Conservation (phyloP, 352 stramenopile species). For the Phytophthora pini region DNA sequence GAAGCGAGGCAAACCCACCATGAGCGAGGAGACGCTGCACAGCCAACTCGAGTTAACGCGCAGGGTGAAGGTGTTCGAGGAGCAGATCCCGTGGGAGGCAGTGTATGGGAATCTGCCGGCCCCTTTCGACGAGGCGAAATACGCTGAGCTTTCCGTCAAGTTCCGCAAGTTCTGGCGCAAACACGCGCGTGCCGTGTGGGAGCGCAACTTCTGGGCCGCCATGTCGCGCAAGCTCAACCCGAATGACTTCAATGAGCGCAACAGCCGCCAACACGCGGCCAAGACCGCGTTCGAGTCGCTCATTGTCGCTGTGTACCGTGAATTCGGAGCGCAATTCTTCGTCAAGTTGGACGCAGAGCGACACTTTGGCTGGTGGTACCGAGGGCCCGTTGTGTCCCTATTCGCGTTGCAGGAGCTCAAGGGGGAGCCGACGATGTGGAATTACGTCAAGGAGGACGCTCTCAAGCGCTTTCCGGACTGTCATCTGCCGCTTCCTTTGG, state of each 20-base stretch:
- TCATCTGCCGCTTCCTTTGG: slow-evolving; percentile 42
- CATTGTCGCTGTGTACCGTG: slow-evolving; percentile 34
- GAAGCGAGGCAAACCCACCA: slow-evolving; percentile 25
- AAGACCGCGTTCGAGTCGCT: slow-evolving; percentile 45
- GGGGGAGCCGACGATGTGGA: slow-evolving; percentile 36
- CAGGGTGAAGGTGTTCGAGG: slow-evolving; percentile 36
- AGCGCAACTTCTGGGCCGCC: slow-evolving; percentile 61
- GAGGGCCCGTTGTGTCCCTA: slow-evolving; percentile 42
- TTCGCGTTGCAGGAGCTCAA: slow-evolving; percentile 34
- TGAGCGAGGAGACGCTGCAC: slow-evolving; percentile 23
- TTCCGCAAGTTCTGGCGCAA: slow-evolving; percentile 48
- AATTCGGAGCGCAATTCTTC: slow-evolving; percentile 52
- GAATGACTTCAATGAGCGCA: slow-evolving; percentile 24
- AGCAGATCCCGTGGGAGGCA: slow-evolving; percentile 40
- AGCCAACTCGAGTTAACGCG: slow-evolving; percentile 23
- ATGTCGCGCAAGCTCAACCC: slow-evolving; percentile 23
- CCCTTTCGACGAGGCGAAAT: slow-evolving; percentile 43
- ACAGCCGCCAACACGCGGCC: slow-evolving; percentile 43
- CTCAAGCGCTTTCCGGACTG: slow-evolving; percentile 54
- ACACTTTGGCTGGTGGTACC: slow-evolving; percentile 71
- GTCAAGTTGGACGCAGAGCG: slow-evolving; percentile 44
- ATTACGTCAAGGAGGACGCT: slow-evolving; percentile 44
- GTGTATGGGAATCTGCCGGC: slow-evolving; percentile 41
- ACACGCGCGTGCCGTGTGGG: slow-evolving; percentile 51
- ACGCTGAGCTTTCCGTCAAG: slow-evolving; percentile 28